Conservation (phyloP, 495 filamentous ascomycete genomes). For the Lophiotrema nucula region DNA sequence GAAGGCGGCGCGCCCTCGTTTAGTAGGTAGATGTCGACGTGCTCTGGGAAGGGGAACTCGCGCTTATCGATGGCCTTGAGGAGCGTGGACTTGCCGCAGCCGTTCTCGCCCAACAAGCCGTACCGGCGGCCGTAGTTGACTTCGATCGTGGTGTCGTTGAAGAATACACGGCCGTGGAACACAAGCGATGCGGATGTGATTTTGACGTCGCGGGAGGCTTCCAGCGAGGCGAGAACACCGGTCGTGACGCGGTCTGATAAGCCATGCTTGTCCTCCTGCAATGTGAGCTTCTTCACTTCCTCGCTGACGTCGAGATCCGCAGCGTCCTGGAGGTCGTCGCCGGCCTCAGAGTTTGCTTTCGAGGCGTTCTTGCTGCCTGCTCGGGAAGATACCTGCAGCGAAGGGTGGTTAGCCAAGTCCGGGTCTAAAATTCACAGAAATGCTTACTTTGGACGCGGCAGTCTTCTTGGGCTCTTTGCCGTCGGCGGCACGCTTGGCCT, state of each 20-base stretch:
- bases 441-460: slow-evolving; percentile 59
- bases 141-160: slow-evolving; percentile 90
- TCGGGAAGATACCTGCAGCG: slow-evolving; percentile 63
- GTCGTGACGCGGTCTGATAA: slow-evolving; percentile 97
- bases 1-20: slow-evolving; percentile 95
- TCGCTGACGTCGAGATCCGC: slow-evolving; percentile 72
- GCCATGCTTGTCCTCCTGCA: slow-evolving; percentile 94
- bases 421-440: no score
- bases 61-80: slow-evolving; percentile 91
- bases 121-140: slow-evolving; percentile 91
- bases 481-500: slow-evolving; percentile 88
- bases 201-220: slow-evolving; percentile 88
- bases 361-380: slow-evolving; percentile 63
- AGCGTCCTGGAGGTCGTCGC: slow-evolving; percentile 63
- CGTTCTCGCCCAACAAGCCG: slow-evolving; percentile 96
- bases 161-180: slow-evolving; percentile 95
- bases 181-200: slow-evolving; percentile 89
- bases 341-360: slow-evolving; percentile 64
- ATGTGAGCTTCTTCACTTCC: slow-evolving; percentile 73
- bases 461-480: slow-evolving; percentile 51
- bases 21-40: slow-evolving; percentile 96
- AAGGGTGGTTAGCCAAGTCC: no score
- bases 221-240: slow-evolving; percentile 85
- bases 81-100: slow-evolving; percentile 95
- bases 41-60: slow-evolving; percentile 93